A percentile compares a stretch with the other conserved stretches of the same genome.
Evolutionary conservation across 2,329 filamentous ascomycete genomes (phyloP).

Genomic region (Fusarium napiforme): DNA sequence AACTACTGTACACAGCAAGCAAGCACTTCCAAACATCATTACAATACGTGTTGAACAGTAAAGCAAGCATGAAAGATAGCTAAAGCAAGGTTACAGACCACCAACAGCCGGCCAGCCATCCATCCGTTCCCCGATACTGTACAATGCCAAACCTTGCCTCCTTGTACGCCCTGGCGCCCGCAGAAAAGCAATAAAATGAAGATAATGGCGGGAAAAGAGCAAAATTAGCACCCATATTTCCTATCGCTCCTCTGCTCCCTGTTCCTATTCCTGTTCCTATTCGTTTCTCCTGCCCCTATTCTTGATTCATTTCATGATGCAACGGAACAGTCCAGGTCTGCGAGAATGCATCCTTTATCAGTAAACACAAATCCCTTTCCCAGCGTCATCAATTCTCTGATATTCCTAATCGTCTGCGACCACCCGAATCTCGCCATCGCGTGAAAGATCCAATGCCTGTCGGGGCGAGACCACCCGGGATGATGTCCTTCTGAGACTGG

Average conservation of each 20-base stretch:
- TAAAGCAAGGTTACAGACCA: slow-evolving; percentile 26
- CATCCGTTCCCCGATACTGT: slow-evolving; percentile 26
- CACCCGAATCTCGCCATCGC: slow-evolving; percentile 38
- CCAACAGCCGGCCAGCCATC: slow-evolving; percentile 16
- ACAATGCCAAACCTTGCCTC: slow-evolving; percentile 30
- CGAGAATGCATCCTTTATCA: slow-evolving; percentile 34
- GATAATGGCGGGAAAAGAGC: slow-evolving; percentile 2
- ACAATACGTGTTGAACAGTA: slow-evolving; percentile 26
- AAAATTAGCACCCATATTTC: slow-evolving; percentile 7
- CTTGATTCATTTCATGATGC: slow-evolving; percentile 10
- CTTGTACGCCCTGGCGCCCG: slow-evolving; percentile 33
- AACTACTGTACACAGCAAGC: not conserved
- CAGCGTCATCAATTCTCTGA: slow-evolving; percentile 13
- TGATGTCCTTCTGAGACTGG: slow-evolving; percentile 23
- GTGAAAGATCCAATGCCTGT: slow-evolving; percentile 35
- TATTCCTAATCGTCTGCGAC: slow-evolving; percentile 27
- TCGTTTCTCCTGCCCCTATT: slow-evolving; percentile 2
- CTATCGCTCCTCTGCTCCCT: slow-evolving; percentile 2
- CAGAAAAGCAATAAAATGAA: slow-evolving; percentile 3
- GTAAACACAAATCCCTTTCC: slow-evolving; percentile 10
- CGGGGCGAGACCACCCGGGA: slow-evolving; percentile 26
- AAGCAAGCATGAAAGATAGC: slow-evolving; percentile 29
- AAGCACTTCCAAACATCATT: slow-evolving; percentile 7
- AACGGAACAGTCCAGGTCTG: slow-evolving; percentile 16
- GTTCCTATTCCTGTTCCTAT: slow-evolving; percentile 4